These are phyloP conservation scores for Corchorus olitorius DNA, from an alignment of 345 rosid genomes.

Conservation along the genomic window DNA sequence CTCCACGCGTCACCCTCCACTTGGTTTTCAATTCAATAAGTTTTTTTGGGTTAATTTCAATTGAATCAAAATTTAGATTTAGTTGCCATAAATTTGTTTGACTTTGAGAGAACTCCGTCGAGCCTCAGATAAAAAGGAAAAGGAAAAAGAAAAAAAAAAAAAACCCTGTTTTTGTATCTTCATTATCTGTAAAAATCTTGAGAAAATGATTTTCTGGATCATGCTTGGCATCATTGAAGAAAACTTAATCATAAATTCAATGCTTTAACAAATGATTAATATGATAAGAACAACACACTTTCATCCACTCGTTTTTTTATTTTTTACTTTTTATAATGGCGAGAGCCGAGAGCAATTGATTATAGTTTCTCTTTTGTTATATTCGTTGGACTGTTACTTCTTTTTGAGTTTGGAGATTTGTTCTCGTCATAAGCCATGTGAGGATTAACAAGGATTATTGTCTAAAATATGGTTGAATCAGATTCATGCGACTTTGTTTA, in stretches of 20 bases:
- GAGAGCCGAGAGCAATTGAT: neutral
- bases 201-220: neutral
- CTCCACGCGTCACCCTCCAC: neutral
- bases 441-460: neutral
- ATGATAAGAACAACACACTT: neutral
- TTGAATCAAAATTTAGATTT: neutral
- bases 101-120: neutral
- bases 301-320: neutral
- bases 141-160: too few relatives aligned
- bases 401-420: neutral
- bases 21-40: neutral
- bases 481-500: neutral
- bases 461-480: neutral
- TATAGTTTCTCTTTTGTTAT: neutral
- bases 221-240: conserved; percentile 13
- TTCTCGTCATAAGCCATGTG: neutral
- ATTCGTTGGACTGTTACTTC: neutral
- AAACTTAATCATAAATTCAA: neutral
- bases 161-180: neutral
- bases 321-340: neutral
- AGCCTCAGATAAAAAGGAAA: neutral
- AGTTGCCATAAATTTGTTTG: neutral
- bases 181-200: neutral
- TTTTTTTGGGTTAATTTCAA: too few relatives aligned
- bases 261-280: conserved; percentile 2